These are phyloP conservation scores for Boletus coccyginus DNA, from an alignment of 768 basidiomycete species.

Conservation along the genomic window DNA sequence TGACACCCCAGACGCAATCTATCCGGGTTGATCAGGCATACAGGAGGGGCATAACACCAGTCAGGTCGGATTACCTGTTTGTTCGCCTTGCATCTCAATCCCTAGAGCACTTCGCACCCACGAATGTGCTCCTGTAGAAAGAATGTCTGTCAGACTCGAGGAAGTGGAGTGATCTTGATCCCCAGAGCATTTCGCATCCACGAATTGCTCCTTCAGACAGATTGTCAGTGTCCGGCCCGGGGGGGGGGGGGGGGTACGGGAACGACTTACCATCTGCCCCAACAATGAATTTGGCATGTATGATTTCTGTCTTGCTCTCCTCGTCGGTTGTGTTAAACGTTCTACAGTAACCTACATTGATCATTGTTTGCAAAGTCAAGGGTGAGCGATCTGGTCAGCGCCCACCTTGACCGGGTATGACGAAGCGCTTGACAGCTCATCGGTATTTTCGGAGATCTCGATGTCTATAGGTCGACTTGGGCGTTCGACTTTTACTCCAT, in stretches of 20 bases:
- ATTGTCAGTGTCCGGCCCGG: not conserved
- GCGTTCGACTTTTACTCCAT: too few relatives aligned
- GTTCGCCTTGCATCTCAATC: too few relatives aligned
- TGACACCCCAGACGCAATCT: too few relatives aligned
- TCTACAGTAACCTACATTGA: too few relatives aligned
- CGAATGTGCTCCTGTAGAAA: conserved; percentile 37
- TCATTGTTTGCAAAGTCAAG: too few relatives aligned
- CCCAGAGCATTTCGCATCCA: conserved; percentile 47
- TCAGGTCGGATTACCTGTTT: not conserved
- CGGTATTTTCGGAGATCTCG: too few relatives aligned
- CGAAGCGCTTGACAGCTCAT: too few relatives aligned
- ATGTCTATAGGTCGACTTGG: too few relatives aligned
- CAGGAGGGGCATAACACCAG: not conserved
- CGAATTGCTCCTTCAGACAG: conserved; percentile 37
- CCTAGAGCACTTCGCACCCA: conserved; percentile 40
- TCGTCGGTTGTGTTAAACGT: conserved; percentile 11
- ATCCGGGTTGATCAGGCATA: not conserved
- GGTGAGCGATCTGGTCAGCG: too few relatives aligned
- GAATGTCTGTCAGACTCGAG: not conserved
- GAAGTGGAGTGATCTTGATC: too few relatives aligned
- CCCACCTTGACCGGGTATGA: too few relatives aligned
- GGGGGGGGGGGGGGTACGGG: too few relatives aligned
- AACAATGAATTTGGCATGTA: conserved; percentile 36
- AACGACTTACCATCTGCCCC: conserved; percentile 33
- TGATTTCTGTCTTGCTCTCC: conserved; percentile 30